Percentiles rank a stretch among this genome's conserved stretches.
phyloP scores from a whole-genome alignment of 306 rosid species.

The Lotus japonicus region DNA sequence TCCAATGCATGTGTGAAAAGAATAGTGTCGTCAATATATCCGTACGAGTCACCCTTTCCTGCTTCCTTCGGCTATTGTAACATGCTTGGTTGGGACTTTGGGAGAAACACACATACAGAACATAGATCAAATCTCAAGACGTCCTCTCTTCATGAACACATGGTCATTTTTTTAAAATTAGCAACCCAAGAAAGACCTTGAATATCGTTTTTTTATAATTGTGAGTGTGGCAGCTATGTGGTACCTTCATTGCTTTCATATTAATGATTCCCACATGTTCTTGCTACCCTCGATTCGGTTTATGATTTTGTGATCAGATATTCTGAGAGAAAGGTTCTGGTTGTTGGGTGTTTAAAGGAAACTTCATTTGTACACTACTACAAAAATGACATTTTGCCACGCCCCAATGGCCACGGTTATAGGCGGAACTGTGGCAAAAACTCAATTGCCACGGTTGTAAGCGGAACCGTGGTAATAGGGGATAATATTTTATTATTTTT shows the following conservation, averaged over 20 bases:
- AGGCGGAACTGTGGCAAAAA: too few relatives aligned
- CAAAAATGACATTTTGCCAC: too few relatives aligned
- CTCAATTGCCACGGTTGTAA: too few relatives aligned
- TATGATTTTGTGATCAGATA: conserved; percentile 29
- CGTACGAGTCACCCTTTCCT: conserved; percentile 38
- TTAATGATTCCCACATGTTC: conserved; percentile 43
- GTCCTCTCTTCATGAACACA: neutral
- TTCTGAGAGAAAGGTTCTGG: conserved; percentile 18
- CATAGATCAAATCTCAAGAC: conserved; percentile 5
- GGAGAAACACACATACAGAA: neutral
- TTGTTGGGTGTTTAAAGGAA: conserved; percentile 43
- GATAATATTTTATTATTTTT: too few relatives aligned
- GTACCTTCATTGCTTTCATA: conserved; percentile 1
- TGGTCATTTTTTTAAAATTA: neutral
- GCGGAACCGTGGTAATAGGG: too few relatives aligned
- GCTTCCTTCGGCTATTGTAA: conserved; percentile 22
- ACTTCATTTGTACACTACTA: conserved; percentile 23
- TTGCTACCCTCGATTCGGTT: conserved; percentile 15
- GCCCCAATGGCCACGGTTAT: too few relatives aligned
- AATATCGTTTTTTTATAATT: neutral
- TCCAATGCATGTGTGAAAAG: conserved; percentile 36
- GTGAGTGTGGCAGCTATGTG: conserved; percentile 38
- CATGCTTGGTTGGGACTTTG: conserved; percentile 1
- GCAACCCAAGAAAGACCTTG: neutral
- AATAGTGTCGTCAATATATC: conserved; percentile 48